Base-by-base conservation (phyloP, 2,329 filamentous ascomycete species). In the Clonostachys rosea region DNA sequence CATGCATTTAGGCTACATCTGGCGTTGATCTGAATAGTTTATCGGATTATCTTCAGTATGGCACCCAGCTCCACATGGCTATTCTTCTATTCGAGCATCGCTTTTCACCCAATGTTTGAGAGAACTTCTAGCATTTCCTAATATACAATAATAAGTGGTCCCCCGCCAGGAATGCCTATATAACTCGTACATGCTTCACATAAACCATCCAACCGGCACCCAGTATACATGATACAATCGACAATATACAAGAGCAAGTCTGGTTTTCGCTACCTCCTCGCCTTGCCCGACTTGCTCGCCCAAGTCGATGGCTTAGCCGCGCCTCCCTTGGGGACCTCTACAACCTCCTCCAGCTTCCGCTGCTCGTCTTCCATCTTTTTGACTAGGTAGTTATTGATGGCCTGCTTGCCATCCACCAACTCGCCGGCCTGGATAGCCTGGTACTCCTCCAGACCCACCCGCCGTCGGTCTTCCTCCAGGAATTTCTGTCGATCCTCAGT, bases 401-500 rank as follows among this genome's bases (percentile, higher is more conserved):
- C 64, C 58, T 71, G 59, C 34, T 65, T 55, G n/a, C 83, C 83
- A 56, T 84, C 70, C n/a, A 91, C 65, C 43, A 88, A 53, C 49
- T 63, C 61, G 16, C 83, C 82, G 14, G 74, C 67, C 45, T 81
- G 66, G 48, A 68, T 65, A 59, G 70, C 78, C 57, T 70, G 51
- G 50, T 76, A 65, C 55, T 92, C 87, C 30, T 74, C 64, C 49
- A 75, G 56, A 44, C 75, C 62, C 18, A 71, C 61, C 60, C 75
- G 63, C 50, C 73, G 62, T 45, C 90, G 78, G 50, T 74, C 70
- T 40, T 73, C 75, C n/a, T 81, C 78, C 44, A 96, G 71, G 65
- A 87, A 76, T 59, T 71, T 63, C 60, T 76, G 78, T 52, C 89
- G 78, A 68, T 87, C 75, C 42, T 80, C 69, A 3, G 87, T 91